These are phyloP conservation scores for Colletotrichum theobromicola DNA, from an alignment of 2,329 filamentous ascomycete genomes.

Conservation along the genomic window DNA sequence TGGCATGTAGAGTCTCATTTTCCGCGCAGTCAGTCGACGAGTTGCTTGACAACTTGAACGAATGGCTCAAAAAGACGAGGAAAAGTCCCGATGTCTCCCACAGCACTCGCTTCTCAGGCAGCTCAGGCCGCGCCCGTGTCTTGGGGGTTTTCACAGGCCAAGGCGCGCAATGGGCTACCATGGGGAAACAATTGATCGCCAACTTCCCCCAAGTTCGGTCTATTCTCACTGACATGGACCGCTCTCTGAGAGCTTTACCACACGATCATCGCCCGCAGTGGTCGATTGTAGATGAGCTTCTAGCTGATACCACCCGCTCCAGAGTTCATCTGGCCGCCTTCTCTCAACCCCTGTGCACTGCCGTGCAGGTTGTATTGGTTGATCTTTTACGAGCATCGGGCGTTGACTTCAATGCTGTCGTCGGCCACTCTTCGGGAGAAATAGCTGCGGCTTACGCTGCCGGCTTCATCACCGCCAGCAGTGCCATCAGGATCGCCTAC, in stretches of 20 bases:
- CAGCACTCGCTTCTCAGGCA: not conserved
- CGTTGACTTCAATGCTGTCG: conserved; percentile 38
- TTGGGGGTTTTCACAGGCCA: conserved; percentile 36
- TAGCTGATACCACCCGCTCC: conserved; percentile 17
- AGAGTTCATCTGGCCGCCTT: conserved; percentile 25
- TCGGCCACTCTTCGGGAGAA: conserved; percentile 57
- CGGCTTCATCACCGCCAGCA: conserved; percentile 36
- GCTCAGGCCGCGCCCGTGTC: not conserved
- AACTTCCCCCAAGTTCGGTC: conserved; percentile 1
- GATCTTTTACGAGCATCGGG: conserved; percentile 32
- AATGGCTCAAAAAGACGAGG: not conserved
- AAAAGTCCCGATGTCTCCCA: not conserved
- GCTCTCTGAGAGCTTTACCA: conserved; percentile 21
- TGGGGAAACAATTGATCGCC: conserved; percentile 25
- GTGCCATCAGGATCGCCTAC: conserved; percentile 30
- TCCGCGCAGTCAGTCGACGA: not conserved
- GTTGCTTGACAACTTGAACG: not conserved
- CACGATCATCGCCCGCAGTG: conserved; percentile 28
- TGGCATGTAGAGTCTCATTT: not conserved
- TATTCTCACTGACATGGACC: conserved; percentile 26
- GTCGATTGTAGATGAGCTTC: conserved; percentile 29
- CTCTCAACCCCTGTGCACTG: conserved; percentile 36
- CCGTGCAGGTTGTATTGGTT: conserved; percentile 30
- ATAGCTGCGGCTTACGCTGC: conserved; percentile 56
- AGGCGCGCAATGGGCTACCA: conserved; percentile 34